Evolutionary conservation across 345 rosid species (phyloP), one percentile per base, ranked within the genome.

Genomic region (Moricandia arvensis): DNA sequence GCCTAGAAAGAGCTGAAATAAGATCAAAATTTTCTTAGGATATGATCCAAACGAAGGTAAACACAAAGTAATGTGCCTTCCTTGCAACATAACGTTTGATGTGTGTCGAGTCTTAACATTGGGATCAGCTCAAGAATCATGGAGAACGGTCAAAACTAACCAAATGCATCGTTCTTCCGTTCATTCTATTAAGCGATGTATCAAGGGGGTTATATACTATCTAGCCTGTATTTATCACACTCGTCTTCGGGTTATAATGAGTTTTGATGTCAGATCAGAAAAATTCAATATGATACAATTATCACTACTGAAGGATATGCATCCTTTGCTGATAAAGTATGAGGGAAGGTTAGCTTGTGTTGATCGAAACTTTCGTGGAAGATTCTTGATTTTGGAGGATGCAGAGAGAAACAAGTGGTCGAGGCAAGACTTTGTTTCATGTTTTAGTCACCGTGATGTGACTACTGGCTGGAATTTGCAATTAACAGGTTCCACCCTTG

Each of bases 331-430:
- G 33, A 7, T 38, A 38, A 38, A 0, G 18, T 63, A 63, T 21
- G 2, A 11, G 3, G 66, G 66, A 6, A 63, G 17, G 5, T 63
- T 63, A 63, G 15, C 51, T 10, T 63, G 4, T 63, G 1, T 6
- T 21, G 35, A n/a, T 24, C n/a, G 7, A 11, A 1, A 61, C 0
- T 17, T 35, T 2, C 3, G n/a, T 1, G 2, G 0, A 0, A 38
- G 11, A 63, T 21, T 65, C 37, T 43, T 54, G 57, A 43, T 65
- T 43, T 65, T 65, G 69, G 24, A 43, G 9, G 66, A 62, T 17
- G 47, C 29, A 34, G 27, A 17, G 33, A 43, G 24, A 26, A 7
- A 43, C 24, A 43, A 43, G 13, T 63, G 71, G 71, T 41, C 49
- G 2, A 41, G 49, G 15, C 49, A 41, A 41, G 15, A 41, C 49